These are phyloP conservation scores for Phytophthora pisi DNA, from an alignment of 352 stramenopile species.

Conservation along the genomic window DNA sequence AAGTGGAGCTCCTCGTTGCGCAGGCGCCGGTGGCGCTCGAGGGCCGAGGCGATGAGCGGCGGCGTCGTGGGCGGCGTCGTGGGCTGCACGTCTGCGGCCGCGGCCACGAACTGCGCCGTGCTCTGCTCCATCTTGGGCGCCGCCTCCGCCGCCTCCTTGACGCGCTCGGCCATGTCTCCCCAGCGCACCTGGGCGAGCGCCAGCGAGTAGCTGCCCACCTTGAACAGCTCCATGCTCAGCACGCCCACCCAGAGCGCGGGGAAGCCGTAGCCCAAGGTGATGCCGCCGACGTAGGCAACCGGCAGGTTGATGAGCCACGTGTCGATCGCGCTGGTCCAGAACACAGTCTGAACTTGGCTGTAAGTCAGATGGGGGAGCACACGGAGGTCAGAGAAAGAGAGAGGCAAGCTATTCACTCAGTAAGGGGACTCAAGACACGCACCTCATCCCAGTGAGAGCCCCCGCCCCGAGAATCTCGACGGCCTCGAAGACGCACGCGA, in stretches of 20 bases:
- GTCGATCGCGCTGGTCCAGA: constrained; percentile 63
- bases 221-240: constrained; percentile 72
- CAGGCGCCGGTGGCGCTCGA: constrained; percentile 38
- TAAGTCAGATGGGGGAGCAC: too few relatives aligned
- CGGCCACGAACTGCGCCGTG: constrained; percentile 68
- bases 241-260: constrained; percentile 67
- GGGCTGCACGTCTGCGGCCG: constrained; percentile 59
- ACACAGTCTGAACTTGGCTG: constrained; percentile 63
- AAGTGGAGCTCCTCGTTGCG: constrained; percentile 19
- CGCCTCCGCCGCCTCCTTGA: constrained; percentile 55
- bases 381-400: background rate
- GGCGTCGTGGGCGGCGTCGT: constrained; percentile 54
- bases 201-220: constrained; percentile 54
- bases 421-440: background rate
- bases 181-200: constrained; percentile 55
- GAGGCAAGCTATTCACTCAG: background rate
- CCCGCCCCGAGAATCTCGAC: constrained; percentile 64
- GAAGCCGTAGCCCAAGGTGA: constrained; percentile 64
- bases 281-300: constrained; percentile 51
- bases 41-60: constrained; percentile 42
- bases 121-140: constrained; percentile 49
- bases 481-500: constrained; percentile 65
- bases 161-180: constrained; percentile 49
- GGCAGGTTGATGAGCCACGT: constrained; percentile 76
- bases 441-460: constrained; percentile 77